Base-by-base conservation (phyloP, 352 stramenopile species). In the Blastocystis sp. region DNA sequence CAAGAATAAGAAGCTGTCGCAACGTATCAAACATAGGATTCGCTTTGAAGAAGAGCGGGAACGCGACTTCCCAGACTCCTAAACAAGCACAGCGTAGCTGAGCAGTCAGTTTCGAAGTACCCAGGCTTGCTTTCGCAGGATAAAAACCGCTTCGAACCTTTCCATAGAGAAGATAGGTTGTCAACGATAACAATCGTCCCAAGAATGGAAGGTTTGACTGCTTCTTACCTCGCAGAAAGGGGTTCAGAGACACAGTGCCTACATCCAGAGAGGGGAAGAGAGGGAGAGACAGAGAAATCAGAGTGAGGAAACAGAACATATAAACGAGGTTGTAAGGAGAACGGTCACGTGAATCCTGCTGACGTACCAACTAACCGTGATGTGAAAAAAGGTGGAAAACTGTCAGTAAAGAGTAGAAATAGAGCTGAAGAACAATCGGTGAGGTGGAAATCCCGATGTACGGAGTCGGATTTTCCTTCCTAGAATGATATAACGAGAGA, bases 271-370 rank as follows among this genome's bases (percentile, higher is more conserved):
- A 23, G 37, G 50, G 11, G 39, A 56, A 84, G 18, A 43, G 73
- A 9, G 73, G 43, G 9, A 84, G 53, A 29, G 59, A 66, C 3
- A 84, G 34, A 9, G 73, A 6, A 23, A 84, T 50, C 2, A 84
- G 73, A 8, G 73, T 84, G 47, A 84, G 73, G 29, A 84, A 61
- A 45, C 73, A 84, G 56, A 66, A 84, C 9, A 84, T 66, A 29
- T 84, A 84, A 8, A 84, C 47, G 50, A 84, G 73, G 39, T 84
- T 84, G 73, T 53, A 84, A 4, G 73, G 73, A 34, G 73, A 66
- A 3, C 54, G 50, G 23, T 59, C 55, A 11, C 26, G 43, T 45
- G 26, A 37, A 20, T 84, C 55, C 53, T 84, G 73, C 45, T 84
- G 43, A 20, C 39, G 47, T 34, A 66, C 34, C 13, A 84, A 23